Base-by-base conservation (phyloP, 139 green algal genomes). In the Chlamydomonas urium region DNA sequence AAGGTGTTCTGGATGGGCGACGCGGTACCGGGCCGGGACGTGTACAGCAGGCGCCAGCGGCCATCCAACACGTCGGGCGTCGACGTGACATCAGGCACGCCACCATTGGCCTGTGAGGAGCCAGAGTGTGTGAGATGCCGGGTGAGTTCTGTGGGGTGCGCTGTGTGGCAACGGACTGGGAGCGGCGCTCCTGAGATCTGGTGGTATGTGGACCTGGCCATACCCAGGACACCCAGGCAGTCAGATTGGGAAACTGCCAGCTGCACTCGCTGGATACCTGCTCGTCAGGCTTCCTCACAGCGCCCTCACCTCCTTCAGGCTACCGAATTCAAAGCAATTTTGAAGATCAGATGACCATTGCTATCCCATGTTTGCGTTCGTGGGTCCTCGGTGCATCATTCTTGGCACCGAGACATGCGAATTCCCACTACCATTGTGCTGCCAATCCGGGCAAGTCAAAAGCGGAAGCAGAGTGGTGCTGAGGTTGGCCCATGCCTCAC, bases 1-100 rank as follows among this genome's bases (percentile, higher is more conserved):
- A 97, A 97, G 1, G 88, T 91, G 47, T 88, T 79, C 79, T 98
- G 93, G 42, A 98, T 95, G 72, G 93, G 92, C 8, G 79, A 91
- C n/a, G 88, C 86, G 4, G 83, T 92, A 66, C 79, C 80, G 0
- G 88, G 89, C 0, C 85, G 71, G 0, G 78, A 88, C 14, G 91
- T 97, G 88, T 90, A 97, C 19, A 97, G 80, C 53, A 97, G 31
- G 32, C 32, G 31, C 60, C 60, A 48, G 32, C 32, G 31, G 32
- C 60, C 33, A 29, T 68, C 53, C 26, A 63, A 26, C 53, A 48
- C 17, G 10, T n/a, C 31, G 19, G 38, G 14, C 19, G 23, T n/a
- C 8, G 60, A 6, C 6, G 60, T 68, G 32, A 68, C 32, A 47
- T 42, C 60, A 24, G 32, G 5, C 4, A 47, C 19, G 19, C 60